A percentile compares a stretch with the other conserved stretches of the same genome.
phyloP scores from a whole-genome alignment of 202 grass and related monocot genomes.

The Digitaria exilis region DNA sequence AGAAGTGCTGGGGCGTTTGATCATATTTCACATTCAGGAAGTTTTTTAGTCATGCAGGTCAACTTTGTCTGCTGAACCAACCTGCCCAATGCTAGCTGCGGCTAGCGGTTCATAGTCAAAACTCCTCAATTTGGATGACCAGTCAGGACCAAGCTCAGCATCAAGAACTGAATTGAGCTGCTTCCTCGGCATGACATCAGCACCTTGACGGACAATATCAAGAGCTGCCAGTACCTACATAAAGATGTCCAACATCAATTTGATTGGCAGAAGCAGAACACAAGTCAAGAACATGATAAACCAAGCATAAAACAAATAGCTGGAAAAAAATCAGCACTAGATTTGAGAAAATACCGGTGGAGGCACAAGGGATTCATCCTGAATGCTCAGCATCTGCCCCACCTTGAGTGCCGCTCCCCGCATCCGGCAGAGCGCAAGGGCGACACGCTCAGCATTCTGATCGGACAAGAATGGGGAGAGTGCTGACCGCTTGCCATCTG shows the following conservation, averaged over 20 bases:
- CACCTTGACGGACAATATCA: slow-evolving; percentile 96
- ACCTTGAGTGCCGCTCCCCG: slow-evolving; percentile 91
- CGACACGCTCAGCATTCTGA: slow-evolving; percentile 91
- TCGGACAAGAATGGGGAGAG: slow-evolving; percentile 91
- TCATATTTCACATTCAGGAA: background rate
- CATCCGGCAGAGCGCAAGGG: slow-evolving; percentile 90
- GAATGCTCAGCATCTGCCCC: slow-evolving; percentile 96
- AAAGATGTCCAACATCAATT: slow-evolving; percentile 20
- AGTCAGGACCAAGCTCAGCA: slow-evolving; percentile 69
- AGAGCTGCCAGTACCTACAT: slow-evolving; percentile 84
- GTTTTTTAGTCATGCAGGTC: background rate
- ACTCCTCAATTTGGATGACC: slow-evolving; percentile 84
- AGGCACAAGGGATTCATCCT: slow-evolving; percentile 92
- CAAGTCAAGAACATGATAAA: background rate
- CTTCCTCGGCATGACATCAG: slow-evolving; percentile 92
- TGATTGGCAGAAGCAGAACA: slow-evolving; percentile 5
- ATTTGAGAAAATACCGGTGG: slow-evolving; percentile 59
- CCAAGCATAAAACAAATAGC: slow-evolving; percentile 5
- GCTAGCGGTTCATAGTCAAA: slow-evolving; percentile 93
- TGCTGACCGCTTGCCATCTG: slow-evolving; percentile 60
- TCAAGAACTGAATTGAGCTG: slow-evolving; percentile 85
- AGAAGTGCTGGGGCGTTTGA: background rate
- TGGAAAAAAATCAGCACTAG: background rate
- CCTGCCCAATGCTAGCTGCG: slow-evolving; percentile 88
- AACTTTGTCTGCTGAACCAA: slow-evolving; percentile 5